A percentile compares a stretch with the other conserved stretches of the same genome.
Evolutionary conservation across 768 basidiomycete species (phyloP).

Genomic region (Kwoniella sp.): DNA sequence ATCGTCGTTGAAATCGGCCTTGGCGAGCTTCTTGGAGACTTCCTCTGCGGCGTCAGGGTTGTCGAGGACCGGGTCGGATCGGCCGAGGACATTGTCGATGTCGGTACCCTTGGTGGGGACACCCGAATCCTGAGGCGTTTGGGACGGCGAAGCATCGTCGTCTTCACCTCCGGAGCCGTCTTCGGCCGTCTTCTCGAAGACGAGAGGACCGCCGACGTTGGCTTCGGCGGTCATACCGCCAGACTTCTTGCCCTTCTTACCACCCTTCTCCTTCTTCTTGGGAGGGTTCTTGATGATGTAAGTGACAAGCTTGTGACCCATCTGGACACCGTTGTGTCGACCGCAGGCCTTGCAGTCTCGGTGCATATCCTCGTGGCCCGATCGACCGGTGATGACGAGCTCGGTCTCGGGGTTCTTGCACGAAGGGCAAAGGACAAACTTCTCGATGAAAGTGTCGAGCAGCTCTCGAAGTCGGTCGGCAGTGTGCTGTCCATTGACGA

Average conservation of each 20-base stretch:
- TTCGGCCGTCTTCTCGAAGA: conserved; percentile 57
- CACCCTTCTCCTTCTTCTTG: conserved; percentile 67
- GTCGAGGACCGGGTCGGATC: conserved; percentile 52
- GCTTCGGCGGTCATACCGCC: conserved; percentile 56
- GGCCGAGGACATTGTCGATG: conserved; percentile 77
- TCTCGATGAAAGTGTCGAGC: conserved; percentile 95
- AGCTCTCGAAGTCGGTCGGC: conserved; percentile 88
- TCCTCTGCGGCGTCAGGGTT: conserved; percentile 66
- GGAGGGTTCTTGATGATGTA: conserved; percentile 98
- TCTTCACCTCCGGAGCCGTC: conserved; percentile 52
- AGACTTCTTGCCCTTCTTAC: conserved; percentile 58
- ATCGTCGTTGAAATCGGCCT: conserved; percentile 65
- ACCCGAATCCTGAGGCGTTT: conserved; percentile 23
- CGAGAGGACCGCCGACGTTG: conserved; percentile 55
- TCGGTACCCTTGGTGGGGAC: conserved; percentile 59
- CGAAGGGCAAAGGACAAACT: conserved; percentile 92
- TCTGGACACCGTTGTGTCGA: conserved; percentile 84
- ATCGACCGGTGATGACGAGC: conserved; percentile 70
- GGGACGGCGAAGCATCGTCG: conserved; percentile 37
- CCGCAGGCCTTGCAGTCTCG: conserved; percentile 99
- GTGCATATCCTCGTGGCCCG: conserved; percentile 80
- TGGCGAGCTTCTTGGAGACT: conserved; percentile 67
- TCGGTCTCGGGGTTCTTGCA: conserved; percentile 99
- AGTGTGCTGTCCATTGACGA: conserved; percentile 96
- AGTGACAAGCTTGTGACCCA: conserved; percentile 93